Conservation (phyloP, 2,329 filamentous ascomycete species). For the Lizonia empirigonia region DNA sequence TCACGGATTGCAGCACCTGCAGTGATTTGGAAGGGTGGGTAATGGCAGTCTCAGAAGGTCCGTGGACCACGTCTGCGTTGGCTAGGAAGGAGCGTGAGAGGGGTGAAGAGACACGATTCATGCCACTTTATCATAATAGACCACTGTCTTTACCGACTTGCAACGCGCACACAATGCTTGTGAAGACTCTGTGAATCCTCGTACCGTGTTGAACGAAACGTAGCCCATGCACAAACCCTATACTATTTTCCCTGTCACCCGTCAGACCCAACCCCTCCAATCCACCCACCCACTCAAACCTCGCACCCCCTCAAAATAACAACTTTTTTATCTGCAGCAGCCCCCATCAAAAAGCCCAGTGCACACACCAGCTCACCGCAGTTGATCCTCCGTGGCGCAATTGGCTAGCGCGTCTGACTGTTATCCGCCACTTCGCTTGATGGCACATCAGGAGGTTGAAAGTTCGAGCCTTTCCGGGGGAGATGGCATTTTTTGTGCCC, state of each 20-base stretch:
- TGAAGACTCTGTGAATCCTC: neutral
- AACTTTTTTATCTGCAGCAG: neutral
- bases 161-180: neutral
- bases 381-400: slow-evolving; percentile 42
- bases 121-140: slow-evolving; percentile 1
- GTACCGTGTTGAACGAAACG: too few relatives aligned
- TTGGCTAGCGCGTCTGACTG: slow-evolving; percentile 65
- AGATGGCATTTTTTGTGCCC: slow-evolving; percentile 10
- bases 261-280: too few relatives aligned
- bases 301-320: neutral
- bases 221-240: too few relatives aligned
- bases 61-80: neutral
- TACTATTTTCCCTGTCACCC: too few relatives aligned
- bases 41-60: neutral
- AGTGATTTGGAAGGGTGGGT: neutral
- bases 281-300: neutral
- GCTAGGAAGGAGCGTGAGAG: neutral
- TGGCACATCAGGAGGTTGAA: slow-evolving; percentile 24
- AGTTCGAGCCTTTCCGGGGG: slow-evolving; percentile 24
- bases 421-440: slow-evolving; percentile 45
- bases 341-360: neutral
- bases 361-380: slow-evolving; percentile 2
- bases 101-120: neutral
- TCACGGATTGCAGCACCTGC: neutral
- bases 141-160: slow-evolving; percentile 1